phyloP scores from a whole-genome alignment of 164 flowering plant species.

The Vitis cinerea region DNA sequence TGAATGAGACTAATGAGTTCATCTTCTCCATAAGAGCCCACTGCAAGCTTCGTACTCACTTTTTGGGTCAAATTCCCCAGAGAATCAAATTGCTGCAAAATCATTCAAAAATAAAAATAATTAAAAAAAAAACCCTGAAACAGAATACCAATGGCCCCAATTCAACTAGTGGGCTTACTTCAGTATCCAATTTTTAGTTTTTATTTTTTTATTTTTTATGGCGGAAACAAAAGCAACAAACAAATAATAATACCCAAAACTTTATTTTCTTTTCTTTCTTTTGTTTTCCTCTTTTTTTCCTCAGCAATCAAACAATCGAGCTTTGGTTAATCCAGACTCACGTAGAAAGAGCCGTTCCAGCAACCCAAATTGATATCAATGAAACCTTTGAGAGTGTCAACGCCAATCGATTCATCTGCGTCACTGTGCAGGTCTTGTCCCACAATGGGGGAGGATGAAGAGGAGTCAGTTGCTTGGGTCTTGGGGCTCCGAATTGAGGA shows the following conservation, averaged over 20 bases:
- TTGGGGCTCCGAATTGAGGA: conserved; percentile 12
- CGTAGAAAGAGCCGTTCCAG: conserved; percentile 77
- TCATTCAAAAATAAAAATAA: conserved; percentile 1
- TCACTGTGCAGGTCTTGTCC: conserved; percentile 10
- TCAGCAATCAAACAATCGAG: not conserved
- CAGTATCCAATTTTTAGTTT: too few relatives aligned
- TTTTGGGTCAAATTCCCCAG: conserved; percentile 67
- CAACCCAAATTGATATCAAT: conserved; percentile 63
- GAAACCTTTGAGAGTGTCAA: conserved; percentile 61
- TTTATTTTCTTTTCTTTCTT: too few relatives aligned
- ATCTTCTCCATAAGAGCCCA: conserved; percentile 85
- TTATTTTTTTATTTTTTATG: too few relatives aligned
- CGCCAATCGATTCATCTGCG: conserved; percentile 37
- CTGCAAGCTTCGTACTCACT: conserved; percentile 69
- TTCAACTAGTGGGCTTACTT: too few relatives aligned
- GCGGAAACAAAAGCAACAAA: too few relatives aligned
- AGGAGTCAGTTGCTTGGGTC: conserved; percentile 21
- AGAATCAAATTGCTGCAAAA: conserved; percentile 79
- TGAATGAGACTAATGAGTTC: conserved; percentile 88
- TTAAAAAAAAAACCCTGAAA: not conserved
- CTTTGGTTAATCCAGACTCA: conserved; percentile 18
- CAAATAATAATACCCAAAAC: too few relatives aligned
- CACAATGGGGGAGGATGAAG: conserved; percentile 15
- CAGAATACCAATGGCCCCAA: too few relatives aligned
- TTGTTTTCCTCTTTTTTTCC: too few relatives aligned